Percentiles rank a stretch among this genome's conserved stretches.
Conservation (phyloP, 2,329 filamentous ascomycete species). For the Alternaria ethzedia region DNA sequence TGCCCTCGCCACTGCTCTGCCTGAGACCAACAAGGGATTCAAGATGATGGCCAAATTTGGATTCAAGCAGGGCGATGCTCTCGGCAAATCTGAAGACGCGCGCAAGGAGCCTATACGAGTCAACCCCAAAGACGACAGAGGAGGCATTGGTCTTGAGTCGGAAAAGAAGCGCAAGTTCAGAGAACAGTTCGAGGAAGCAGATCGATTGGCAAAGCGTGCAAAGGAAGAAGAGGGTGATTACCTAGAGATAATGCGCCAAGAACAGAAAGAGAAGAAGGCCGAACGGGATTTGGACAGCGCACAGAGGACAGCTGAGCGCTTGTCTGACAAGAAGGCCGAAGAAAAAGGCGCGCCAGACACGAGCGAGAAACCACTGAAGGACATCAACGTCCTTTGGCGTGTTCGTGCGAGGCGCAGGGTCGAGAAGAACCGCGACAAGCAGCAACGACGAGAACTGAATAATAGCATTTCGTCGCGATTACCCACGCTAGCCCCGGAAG, state of each 20-base stretch:
- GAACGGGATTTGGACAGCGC: slow-evolving; percentile 77
- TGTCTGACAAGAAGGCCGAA: slow-evolving; percentile 59
- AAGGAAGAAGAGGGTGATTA: slow-evolving; percentile 54
- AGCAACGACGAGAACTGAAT: slow-evolving; percentile 36
- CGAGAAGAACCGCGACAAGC: slow-evolving; percentile 69
- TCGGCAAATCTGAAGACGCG: slow-evolving; percentile 68
- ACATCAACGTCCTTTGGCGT: slow-evolving; percentile 80
- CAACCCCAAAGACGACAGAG: slow-evolving; percentile 76
- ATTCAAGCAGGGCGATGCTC: slow-evolving; percentile 75
- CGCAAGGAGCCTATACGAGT: slow-evolving; percentile 77
- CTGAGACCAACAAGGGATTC: slow-evolving; percentile 79
- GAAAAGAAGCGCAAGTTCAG: slow-evolving; percentile 78
- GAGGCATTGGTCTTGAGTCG: slow-evolving; percentile 82
- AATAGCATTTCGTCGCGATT: slow-evolving; percentile 55
- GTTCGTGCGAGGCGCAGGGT: slow-evolving; percentile 73
- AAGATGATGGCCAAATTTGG: slow-evolving; percentile 98
- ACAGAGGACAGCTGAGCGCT: slow-evolving; percentile 80
- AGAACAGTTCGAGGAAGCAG: slow-evolving; percentile 45
- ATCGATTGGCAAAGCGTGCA: slow-evolving; percentile 48
- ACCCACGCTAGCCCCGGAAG: slow-evolving; percentile 65
- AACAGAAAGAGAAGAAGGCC: slow-evolving; percentile 48
- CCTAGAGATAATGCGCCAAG: slow-evolving; percentile 39
- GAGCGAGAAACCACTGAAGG: slow-evolving; percentile 63
- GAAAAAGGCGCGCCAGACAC: slow-evolving; percentile 28
- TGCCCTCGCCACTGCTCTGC: slow-evolving; percentile 75